Percentiles rank a stretch among this genome's conserved stretches.
These are phyloP conservation scores for Hortaea werneckii DNA, from an alignment of 2,329 filamentous ascomycete genomes.

Conservation along the genomic window DNA sequence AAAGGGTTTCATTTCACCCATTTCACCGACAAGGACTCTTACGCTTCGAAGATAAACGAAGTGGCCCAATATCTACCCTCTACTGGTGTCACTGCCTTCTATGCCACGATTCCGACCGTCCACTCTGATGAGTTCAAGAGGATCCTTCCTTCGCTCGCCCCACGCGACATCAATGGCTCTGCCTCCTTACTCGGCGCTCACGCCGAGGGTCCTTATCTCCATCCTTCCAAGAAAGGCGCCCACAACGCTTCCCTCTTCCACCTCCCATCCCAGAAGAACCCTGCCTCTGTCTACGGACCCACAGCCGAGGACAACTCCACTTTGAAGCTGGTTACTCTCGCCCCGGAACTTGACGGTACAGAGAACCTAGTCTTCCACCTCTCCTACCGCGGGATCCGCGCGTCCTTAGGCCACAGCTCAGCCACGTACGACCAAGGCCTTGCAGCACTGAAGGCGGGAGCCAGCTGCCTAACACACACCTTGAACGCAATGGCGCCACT, in stretches of 20 bases:
- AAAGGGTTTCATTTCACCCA: conserved; percentile 47
- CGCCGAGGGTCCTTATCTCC: conserved; percentile 46
- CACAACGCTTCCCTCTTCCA: conserved; percentile 40
- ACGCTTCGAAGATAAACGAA: conserved; percentile 34
- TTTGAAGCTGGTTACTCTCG: conserved; percentile 43
- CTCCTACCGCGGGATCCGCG: conserved; percentile 30
- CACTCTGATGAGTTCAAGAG: conserved; percentile 34
- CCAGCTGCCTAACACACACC: conserved; percentile 43
- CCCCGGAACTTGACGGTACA: conserved; percentile 41
- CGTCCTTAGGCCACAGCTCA: conserved; percentile 43
- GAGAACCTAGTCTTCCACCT: conserved; percentile 34
- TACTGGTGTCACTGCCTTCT: conserved; percentile 45
- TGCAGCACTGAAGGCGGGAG: conserved; percentile 37
- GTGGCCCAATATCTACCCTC: conserved; percentile 40
- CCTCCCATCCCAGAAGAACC: conserved; percentile 23
- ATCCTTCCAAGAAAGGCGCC: conserved; percentile 44
- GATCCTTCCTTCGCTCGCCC: conserved; percentile 40
- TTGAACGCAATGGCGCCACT: conserved; percentile 46
- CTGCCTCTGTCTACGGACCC: conserved; percentile 36
- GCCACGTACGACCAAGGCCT: conserved; percentile 39
- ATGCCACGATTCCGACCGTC: conserved; percentile 45
- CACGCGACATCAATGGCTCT: conserved; percentile 31
- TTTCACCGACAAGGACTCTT: conserved; percentile 32
- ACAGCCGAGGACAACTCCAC: conserved; percentile 25
- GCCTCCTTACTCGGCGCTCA: conserved; percentile 48